A percentile compares a stretch with the other conserved stretches of the same genome.
These are phyloP conservation scores for Saposhnikovia divaricata DNA, from an alignment of 129 eudicot species.

Conservation along the genomic window DNA sequence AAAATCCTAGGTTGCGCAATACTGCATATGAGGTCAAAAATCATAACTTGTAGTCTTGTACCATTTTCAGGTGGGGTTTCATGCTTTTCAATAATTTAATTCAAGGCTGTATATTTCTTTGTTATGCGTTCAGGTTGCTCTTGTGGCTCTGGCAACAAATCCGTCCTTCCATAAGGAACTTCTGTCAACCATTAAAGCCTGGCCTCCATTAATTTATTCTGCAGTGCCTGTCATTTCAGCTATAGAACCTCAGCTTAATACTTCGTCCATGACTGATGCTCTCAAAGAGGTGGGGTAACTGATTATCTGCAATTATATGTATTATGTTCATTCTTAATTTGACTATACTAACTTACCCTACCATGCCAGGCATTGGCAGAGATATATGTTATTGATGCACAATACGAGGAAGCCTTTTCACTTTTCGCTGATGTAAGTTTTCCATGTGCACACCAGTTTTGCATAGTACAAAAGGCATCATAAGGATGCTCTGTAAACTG, in stretches of 20 bases:
- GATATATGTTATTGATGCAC: conserved; percentile 79
- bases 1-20: conserved; percentile 85
- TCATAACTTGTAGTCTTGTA: conserved; percentile 4
- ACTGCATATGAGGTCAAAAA: conserved; percentile 88
- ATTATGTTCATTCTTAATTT: conserved; percentile 14
- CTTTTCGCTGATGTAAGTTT: conserved; percentile 92
- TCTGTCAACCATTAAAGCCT: conserved; percentile 64
- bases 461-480: background rate
- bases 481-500: conserved; percentile 7
- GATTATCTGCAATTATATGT: background rate
- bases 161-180: conserved; percentile 87
- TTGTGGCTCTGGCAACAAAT: conserved; percentile 85
- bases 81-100: background rate
- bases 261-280: conserved; percentile 66
- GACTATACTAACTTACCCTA: conserved; percentile 6
- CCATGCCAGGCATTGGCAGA: conserved; percentile 84
- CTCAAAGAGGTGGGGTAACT: conserved; percentile 65
- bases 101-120: conserved; percentile 7
- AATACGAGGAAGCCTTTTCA: conserved; percentile 82
- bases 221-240: conserved; percentile 66
- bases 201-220: conserved; percentile 89
- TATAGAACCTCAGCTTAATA: conserved; percentile 86
- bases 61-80: background rate
- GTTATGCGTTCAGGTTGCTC: conserved; percentile 58
- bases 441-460: background rate